Conservation (phyloP, 1,139 yeast genomes). For the Pichia sp. region DNA sequence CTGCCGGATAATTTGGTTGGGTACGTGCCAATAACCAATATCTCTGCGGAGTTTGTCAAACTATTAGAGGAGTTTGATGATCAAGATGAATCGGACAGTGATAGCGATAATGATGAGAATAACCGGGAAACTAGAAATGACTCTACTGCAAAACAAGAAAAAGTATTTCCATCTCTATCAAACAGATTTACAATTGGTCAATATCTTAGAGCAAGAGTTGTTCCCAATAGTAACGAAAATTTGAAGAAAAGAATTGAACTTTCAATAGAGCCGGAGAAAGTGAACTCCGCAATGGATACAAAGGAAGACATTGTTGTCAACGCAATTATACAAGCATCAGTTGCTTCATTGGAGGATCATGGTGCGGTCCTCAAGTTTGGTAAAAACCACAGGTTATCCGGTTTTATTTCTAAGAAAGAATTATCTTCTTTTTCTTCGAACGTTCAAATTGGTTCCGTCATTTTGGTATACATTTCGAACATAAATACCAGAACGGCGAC, state of each 20-base stretch:
- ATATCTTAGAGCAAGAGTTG: slow-evolving; percentile 79
- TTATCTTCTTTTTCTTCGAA: slow-evolving; percentile 32
- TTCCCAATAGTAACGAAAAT: slow-evolving; percentile 39
- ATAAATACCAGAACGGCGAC: slow-evolving; percentile 58
- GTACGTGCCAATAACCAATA: slow-evolving; percentile 69
- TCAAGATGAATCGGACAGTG: slow-evolving; percentile 33
- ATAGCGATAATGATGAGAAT: slow-evolving; percentile 35
- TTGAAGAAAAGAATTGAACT: slow-evolving; percentile 61
- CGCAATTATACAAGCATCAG: slow-evolving; percentile 67
- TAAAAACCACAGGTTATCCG: slow-evolving; percentile 43
- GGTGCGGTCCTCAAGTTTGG: slow-evolving; percentile 81
- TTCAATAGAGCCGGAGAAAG: slow-evolving; percentile 68
- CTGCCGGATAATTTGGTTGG: slow-evolving; percentile 85
- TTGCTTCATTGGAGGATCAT: slow-evolving; percentile 83
- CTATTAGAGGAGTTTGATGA: slow-evolving; percentile 53
- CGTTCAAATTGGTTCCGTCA: slow-evolving; percentile 41
- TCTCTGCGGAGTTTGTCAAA: slow-evolving; percentile 60
- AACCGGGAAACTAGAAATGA: slow-evolving; percentile 34
- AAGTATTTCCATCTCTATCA: slow-evolving; percentile 52
- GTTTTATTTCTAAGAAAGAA: slow-evolving; percentile 76
- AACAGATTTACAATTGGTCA: slow-evolving; percentile 66
- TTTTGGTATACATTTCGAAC: slow-evolving; percentile 48
- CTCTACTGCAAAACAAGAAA: slow-evolving; percentile 18
- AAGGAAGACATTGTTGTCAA: slow-evolving; percentile 55
- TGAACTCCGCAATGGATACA: slow-evolving; percentile 57